These are phyloP conservation scores for Salvia hispanica DNA, from an alignment of 257 asterid genomes.

Conservation along the genomic window DNA sequence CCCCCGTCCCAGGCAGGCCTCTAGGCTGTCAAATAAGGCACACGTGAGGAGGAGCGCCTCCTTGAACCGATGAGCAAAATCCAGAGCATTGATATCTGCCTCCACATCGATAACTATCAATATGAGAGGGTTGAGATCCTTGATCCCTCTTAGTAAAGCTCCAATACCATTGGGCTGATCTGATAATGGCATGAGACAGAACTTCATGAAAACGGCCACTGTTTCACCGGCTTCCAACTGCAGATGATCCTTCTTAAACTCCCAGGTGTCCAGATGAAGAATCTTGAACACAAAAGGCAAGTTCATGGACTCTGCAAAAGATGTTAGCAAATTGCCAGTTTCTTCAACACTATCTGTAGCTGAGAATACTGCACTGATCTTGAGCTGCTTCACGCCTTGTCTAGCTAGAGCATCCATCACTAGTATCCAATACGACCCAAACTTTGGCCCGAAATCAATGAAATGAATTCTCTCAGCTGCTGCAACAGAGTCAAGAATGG, in stretches of 20 bases:
- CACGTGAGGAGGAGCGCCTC: slow-evolving; percentile 18
- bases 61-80: slow-evolving; percentile 33
- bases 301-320: slow-evolving; percentile 35
- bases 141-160: background rate
- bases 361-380: too few species aligned
- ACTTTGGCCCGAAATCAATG: too few species aligned
- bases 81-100: slow-evolving; percentile 14
- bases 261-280: slow-evolving; percentile 23
- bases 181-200: background rate
- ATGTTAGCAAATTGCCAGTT: background rate
- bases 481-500: too few species aligned
- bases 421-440: too few species aligned
- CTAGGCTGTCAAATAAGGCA: slow-evolving; percentile 36
- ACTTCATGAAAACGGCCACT: slow-evolving; percentile 26
- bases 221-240: slow-evolving; percentile 36
- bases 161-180: background rate
- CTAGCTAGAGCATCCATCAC: too few species aligned
- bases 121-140: slow-evolving; percentile 31
- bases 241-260: slow-evolving; percentile 31
- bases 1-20: slow-evolving; percentile 22
- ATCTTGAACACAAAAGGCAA: slow-evolving; percentile 34
- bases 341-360: too few species aligned
- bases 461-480: too few species aligned
- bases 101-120: slow-evolving; percentile 38
- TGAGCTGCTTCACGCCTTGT: too few species aligned